phyloP scores from a whole-genome alignment of 768 basidiomycete genomes.

The Tricholoma furcatifolium region DNA sequence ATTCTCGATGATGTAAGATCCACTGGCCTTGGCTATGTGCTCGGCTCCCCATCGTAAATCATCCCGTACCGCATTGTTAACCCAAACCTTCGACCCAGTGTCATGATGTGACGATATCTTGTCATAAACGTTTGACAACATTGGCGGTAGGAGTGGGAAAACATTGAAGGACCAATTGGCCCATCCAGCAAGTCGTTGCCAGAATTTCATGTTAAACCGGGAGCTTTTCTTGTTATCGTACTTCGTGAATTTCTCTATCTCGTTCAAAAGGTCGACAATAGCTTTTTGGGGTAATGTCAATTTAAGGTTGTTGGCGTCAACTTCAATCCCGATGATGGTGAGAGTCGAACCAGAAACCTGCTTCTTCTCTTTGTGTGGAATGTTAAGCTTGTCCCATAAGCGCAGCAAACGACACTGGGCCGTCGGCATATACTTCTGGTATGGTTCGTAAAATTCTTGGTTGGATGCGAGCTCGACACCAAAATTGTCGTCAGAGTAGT shows the following conservation, averaged over 20 bases:
- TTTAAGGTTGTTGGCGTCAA: conserved; percentile 31
- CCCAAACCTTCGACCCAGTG: conserved; percentile 13
- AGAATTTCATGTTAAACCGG: conserved; percentile 5
- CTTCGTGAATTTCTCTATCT: conserved; percentile 9
- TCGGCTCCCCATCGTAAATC: conserved; percentile 30
- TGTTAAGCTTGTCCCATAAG: conserved; percentile 38
- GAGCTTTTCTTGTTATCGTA: neutral
- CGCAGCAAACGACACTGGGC: neutral
- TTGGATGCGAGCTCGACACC: conserved; percentile 26
- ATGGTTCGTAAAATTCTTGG: conserved; percentile 25
- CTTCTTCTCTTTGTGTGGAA: conserved; percentile 38
- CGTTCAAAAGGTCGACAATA: conserved; percentile 13
- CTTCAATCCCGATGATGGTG: conserved; percentile 37
- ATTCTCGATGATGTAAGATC: conserved; percentile 21
- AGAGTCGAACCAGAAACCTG: conserved; percentile 33
- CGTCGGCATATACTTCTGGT: conserved; percentile 11
- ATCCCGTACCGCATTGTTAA: conserved; percentile 19
- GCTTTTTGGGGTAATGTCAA: conserved; percentile 18
- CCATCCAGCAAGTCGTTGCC: conserved; percentile 32
- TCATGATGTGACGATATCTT: conserved; percentile 10
- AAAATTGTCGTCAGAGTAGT: no score
- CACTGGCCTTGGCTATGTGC: conserved; percentile 15
- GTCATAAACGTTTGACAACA: conserved; percentile 31
- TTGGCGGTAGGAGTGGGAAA: conserved; percentile 33
- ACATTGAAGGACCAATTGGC: conserved; percentile 41